A percentile compares a stretch with the other conserved stretches of the same genome.
phyloP scores from a whole-genome alignment of 441 rosid species.

The Pelargonium myrrhifolium region DNA sequence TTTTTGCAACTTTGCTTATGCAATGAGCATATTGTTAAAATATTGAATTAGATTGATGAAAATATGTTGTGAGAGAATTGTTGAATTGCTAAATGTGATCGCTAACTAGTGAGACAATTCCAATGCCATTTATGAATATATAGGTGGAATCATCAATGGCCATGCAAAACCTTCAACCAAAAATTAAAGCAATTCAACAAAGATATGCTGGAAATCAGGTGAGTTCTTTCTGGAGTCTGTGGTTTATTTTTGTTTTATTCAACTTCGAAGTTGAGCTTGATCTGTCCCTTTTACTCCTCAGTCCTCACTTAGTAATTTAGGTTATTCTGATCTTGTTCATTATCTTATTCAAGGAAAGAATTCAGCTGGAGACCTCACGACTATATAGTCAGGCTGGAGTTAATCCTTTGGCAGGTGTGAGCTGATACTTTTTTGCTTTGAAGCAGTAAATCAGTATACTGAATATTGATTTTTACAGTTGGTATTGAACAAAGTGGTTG shows the following conservation, averaged over 20 bases:
- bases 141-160: conserved; percentile 94
- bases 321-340: not conserved
- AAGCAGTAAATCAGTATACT: not conserved
- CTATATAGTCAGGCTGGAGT: conserved; percentile 89
- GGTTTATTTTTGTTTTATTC: not conserved
- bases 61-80: not conserved
- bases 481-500: not conserved
- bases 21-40: not conserved
- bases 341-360: conserved; percentile 55
- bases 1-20: conserved; percentile 3
- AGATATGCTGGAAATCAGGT: conserved; percentile 96
- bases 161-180: conserved; percentile 96
- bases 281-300: not conserved
- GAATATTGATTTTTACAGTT: not conserved
- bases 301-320: conserved; percentile 14
- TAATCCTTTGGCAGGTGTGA: conserved; percentile 89
- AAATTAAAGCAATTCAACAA: conserved; percentile 91
- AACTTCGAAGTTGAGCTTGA: conserved; percentile 12
- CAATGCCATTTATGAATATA: conserved; percentile 15
- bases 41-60: not conserved
- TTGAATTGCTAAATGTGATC: not conserved
- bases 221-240: conserved; percentile 9
- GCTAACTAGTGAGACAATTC: not conserved
- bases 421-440: not conserved
- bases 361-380: conserved; percentile 87